These are phyloP conservation scores for Rhododendron molle DNA, from an alignment of 148 eudicot species.

Conservation along the genomic window DNA sequence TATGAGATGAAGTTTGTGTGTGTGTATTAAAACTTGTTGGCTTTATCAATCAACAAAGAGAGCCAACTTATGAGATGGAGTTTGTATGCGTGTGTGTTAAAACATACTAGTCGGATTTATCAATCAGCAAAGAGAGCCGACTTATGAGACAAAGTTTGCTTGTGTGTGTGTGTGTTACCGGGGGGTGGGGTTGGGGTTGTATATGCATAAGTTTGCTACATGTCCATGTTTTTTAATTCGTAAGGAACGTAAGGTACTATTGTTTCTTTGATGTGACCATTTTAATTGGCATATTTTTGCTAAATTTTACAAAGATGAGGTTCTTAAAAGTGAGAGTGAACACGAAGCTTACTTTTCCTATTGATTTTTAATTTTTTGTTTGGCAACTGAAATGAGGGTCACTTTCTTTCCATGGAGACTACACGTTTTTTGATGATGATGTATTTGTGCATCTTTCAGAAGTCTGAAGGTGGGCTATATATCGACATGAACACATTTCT, in stretches of 20 bases:
- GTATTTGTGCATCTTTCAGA: slow-evolving; percentile 34
- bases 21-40: background rate
- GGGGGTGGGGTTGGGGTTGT: fast-evolving
- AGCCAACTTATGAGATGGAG: background rate
- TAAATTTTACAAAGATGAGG: background rate
- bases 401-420: background rate
- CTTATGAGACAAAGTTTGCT: background rate
- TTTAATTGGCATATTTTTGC: background rate
- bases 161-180: too few relatives aligned
- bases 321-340: background rate
- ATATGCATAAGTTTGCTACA: background rate
- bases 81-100: background rate
- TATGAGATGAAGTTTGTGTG: background rate
- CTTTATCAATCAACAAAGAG: background rate
- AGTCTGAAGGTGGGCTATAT: slow-evolving; percentile 88
- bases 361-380: too few relatives aligned
- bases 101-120: background rate
- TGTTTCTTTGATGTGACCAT: background rate
- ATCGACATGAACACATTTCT: slow-evolving; percentile 89
- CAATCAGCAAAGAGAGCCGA: background rate
- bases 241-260: background rate
- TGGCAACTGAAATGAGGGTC: background rate
- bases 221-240: background rate
- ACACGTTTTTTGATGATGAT: background rate
- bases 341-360: background rate